Evolutionary conservation across 2,329 filamentous ascomycete species (phyloP), one percentile per base, ranked within the genome.

Genomic region (Microdochium trichocladiopsis): DNA sequence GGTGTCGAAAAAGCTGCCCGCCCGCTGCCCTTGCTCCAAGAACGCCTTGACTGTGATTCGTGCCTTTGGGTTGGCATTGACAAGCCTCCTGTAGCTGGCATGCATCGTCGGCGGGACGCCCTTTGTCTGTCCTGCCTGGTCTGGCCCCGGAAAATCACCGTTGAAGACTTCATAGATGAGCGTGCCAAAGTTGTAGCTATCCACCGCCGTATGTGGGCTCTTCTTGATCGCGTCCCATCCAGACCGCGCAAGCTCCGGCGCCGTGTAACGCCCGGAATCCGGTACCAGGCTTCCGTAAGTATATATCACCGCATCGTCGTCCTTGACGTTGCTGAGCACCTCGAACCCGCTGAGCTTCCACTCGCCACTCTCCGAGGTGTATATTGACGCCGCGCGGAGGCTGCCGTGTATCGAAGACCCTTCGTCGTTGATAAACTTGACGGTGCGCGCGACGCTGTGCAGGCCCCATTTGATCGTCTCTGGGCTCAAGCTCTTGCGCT

Each of bases 381-480:
- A 99, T 57, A 99, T 79, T 0, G 93, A 96, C 1, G 88, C 88
- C 21, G 89, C 87, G 56, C 89, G 85, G 50, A 99, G 75, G 61
- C 83, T 90, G 49, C 92, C 94, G 63, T 99, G 94, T 50, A 99
- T 88, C 0, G 92, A 96, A 2, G 87, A 79, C 2, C 92, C 94
- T 59, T 99, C 94, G 48, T 88, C 85, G 63, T 99, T 99, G 67
- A 99, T 90, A 65, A 99, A 99, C 63, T 94, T 96, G 59, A 97
- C 72, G 0, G 94, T 97, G 66, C 90, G 88, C 59, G 94, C 91
- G 57, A 97, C 75, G 61, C 84, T 89, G 68, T 90, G 88, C 41
- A 99, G 71, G 0, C 94, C 94, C 94, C 94, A 99, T 82, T 96
- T 99, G 48, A 94, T 83, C 1, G 93, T 97, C 73, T 97, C 94